A percentile compares a stretch with the other conserved stretches of the same genome.
phyloP scores from a whole-genome alignment of 1,284 basidiomycete species.

The Takashimella koratensis region DNA sequence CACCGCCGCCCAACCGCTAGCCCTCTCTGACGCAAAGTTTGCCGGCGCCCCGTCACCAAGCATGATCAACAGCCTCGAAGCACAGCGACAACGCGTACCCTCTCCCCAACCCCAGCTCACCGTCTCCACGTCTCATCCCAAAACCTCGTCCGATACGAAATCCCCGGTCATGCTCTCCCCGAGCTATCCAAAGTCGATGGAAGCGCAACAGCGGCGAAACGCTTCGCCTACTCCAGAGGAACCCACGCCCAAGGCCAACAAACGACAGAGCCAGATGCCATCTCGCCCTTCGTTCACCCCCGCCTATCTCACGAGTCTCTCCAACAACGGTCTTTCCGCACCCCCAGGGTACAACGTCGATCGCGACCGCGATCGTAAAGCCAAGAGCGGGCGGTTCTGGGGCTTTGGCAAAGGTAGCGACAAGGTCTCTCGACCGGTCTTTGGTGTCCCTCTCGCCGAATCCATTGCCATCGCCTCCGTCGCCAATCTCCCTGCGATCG shows the following conservation, averaged over 20 bases:
- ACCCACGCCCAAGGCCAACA: slow-evolving; percentile 27
- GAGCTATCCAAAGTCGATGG: background rate
- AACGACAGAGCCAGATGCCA: slow-evolving; percentile 45
- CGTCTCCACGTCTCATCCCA: background rate
- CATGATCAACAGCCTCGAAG: slow-evolving; percentile 47
- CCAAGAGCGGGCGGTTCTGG: slow-evolving; percentile 85
- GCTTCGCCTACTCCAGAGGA: slow-evolving; percentile 1
- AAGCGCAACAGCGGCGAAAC: background rate
- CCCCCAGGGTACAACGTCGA: slow-evolving; percentile 27
- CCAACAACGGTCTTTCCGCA: slow-evolving; percentile 31
- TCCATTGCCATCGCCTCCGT: slow-evolving; percentile 84
- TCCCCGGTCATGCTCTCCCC: background rate
- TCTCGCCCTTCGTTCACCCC: slow-evolving; percentile 29
- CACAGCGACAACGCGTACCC: slow-evolving; percentile 23
- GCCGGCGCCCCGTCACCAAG: slow-evolving; percentile 51
- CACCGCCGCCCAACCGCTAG: slow-evolving; percentile 57
- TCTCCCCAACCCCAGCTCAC: slow-evolving; percentile 1
- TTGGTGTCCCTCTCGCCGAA: slow-evolving; percentile 82
- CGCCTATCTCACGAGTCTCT: slow-evolving; percentile 42
- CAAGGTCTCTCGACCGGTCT: slow-evolving; percentile 68
- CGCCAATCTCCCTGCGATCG: slow-evolving; percentile 85
- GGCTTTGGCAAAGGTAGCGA: slow-evolving; percentile 56
- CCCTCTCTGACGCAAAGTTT: slow-evolving; percentile 62
- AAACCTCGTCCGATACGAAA: background rate
- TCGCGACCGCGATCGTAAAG: slow-evolving; percentile 73